Percentiles rank a stretch among this genome's conserved stretches.
Evolutionary conservation across 83 land plant species (phyloP).

Genomic region (Thuja plicata): DNA sequence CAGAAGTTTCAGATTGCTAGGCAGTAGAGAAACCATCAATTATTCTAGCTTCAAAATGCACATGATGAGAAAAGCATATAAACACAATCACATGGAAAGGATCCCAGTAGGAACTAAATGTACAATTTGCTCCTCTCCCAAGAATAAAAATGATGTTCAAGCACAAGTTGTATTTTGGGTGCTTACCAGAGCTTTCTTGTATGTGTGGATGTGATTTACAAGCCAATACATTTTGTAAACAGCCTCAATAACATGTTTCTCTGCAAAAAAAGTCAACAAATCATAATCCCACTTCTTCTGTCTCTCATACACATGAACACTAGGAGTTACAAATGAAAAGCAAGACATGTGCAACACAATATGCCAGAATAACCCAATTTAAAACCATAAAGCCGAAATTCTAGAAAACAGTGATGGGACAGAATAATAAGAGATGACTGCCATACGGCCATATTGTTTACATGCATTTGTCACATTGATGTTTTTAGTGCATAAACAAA

Average conservation of each 20-base stretch:
- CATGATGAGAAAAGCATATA: background rate
- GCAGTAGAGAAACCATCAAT: background rate
- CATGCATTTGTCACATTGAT: background rate
- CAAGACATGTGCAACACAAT: background rate
- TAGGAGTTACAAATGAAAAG: background rate
- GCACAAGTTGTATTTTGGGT: background rate
- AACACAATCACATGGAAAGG: background rate
- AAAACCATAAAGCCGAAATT: background rate
- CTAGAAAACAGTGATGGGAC: background rate
- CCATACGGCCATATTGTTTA: background rate
- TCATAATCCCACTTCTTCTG: background rate
- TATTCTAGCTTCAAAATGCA: background rate
- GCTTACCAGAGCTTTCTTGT: constrained; percentile 72
- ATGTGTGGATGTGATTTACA: constrained; percentile 78
- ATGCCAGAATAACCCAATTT: background rate
- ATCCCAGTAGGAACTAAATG: background rate
- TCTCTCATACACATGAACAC: background rate
- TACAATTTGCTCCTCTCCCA: background rate
- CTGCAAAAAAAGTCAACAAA: constrained; percentile 31
- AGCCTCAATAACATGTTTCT: constrained; percentile 74
- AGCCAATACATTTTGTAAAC: constrained; percentile 93
- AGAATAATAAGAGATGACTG: background rate
- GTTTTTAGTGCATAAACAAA: background rate
- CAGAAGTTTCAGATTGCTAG: background rate
- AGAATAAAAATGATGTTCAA: background rate